Base-by-base conservation (phyloP, 1,284 basidiomycete species). In the Trichosporon sp. region DNA sequence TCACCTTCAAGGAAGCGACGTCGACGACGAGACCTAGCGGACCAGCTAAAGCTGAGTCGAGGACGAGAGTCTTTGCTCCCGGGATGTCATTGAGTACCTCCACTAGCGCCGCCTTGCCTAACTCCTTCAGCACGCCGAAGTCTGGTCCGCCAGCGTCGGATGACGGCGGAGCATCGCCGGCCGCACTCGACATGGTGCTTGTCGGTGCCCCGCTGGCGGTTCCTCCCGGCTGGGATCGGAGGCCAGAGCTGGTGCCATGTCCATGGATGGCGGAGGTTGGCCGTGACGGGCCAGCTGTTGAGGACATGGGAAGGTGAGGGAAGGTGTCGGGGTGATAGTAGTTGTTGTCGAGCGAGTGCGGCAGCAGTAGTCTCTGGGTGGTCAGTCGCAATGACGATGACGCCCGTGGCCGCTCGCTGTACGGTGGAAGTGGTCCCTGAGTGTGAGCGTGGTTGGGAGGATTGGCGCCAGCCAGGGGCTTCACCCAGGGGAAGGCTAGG, bases 1-100 rank as follows among this genome's bases (percentile, higher is more conserved):
- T 36, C 64, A 93, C 94, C 86, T 97, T 96, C 65, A 99, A 83
- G 21, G 93, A 81, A 1, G 92, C 86, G 0, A 98, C 92, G 73
- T 99, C 95, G 1, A 91, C 93, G 27, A 99, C 87, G 16, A 99
- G 85, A 1, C 95, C 93, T 4, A 99, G 83, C 0, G 95, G 95
- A 0, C 95, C 95, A 2, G 94, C 91, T 10, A 99, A 82, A 2
- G 87, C 84, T 1, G 91, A 84, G 71, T 98, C 94, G 4, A 99
- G 85, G 32, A 98, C 91, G 40, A 99, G 87, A 1, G 95, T 99
- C 84, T 99, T 99, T 58, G 91, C 88, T 9, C 93, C 95, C 80
- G 90, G 91, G 5, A 97, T 90, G 90, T 91, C 88, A 77, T 94
- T 93, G 66, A 95, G 81, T 23, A 89, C 86, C 73, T 92, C 90